These are phyloP conservation scores for Globisporangium cylindrosporum DNA, from an alignment of 352 stramenopile species.

Conservation along the genomic window DNA sequence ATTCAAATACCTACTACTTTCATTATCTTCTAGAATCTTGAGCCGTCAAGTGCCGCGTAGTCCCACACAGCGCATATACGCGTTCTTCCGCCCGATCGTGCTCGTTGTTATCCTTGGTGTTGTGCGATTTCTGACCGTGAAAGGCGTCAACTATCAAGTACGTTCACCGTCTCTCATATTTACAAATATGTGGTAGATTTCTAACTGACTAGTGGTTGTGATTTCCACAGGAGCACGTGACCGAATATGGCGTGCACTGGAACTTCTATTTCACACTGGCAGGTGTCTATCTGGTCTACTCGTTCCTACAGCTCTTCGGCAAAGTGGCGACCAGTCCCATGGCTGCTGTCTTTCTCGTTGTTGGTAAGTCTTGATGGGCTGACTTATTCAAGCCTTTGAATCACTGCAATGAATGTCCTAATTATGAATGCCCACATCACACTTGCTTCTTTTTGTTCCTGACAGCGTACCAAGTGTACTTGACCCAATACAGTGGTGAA, in stretches of 20 bases:
- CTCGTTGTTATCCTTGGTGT: conserved; percentile 68
- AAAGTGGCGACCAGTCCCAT: conserved; percentile 43
- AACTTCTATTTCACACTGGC: conserved; percentile 99
- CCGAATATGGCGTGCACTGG: conserved; percentile 99
- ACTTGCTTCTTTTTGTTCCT: conserved; percentile 5
- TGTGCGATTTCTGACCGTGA: conserved; percentile 73
- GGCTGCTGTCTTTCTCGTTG: conserved; percentile 33
- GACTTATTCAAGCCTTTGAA: background rate
- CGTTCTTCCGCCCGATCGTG: conserved; percentile 66
- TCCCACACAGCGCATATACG: conserved; percentile 29
- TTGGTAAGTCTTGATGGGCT: conserved; percentile 27
- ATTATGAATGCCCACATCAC: background rate
- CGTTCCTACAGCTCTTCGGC: conserved; percentile 48
- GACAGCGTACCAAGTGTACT: conserved; percentile 80
- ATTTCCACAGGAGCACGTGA: conserved; percentile 88
- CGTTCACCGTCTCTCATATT: conserved; percentile 17
- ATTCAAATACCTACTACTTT: background rate
- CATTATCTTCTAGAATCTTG: background rate
- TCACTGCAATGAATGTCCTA: too few relatives aligned
- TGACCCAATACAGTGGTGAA: conserved; percentile 67
- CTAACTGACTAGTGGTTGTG: background rate
- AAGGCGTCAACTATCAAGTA: conserved; percentile 86
- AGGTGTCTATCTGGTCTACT: conserved; percentile 74
- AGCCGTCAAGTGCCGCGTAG: background rate
- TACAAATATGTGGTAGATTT: background rate